phyloP scores from a whole-genome alignment of 2,329 filamentous ascomycete species.

The Ceratocystis colombiana region DNA sequence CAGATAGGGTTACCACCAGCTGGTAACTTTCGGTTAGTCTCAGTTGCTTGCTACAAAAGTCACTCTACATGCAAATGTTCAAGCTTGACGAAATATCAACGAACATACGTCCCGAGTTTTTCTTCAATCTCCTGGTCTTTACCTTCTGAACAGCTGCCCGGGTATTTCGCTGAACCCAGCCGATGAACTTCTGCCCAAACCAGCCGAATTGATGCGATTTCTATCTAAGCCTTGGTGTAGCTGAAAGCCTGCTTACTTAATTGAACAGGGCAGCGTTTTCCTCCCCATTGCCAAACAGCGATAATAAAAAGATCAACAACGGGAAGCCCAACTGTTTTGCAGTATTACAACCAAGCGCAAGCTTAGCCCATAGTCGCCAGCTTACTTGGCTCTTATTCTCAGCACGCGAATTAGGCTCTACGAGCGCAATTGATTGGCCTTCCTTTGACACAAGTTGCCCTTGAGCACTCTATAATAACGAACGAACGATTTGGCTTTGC shows the following conservation, averaged over 20 bases:
- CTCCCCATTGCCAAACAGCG: background rate
- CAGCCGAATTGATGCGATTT: too few species aligned
- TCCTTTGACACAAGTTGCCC: background rate
- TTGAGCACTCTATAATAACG: background rate
- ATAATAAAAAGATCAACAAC: background rate
- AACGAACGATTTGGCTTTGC: background rate
- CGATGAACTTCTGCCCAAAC: too few species aligned
- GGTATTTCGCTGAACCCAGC: too few species aligned
- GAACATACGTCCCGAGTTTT: background rate
- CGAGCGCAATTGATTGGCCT: background rate
- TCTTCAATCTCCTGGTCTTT: background rate
- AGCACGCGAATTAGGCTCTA: background rate
- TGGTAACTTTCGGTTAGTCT: too few species aligned
- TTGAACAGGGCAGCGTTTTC: background rate
- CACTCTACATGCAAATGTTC: too few species aligned
- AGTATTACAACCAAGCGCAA: background rate
- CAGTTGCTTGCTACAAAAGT: too few species aligned
- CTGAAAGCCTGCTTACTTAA: slow-evolving; percentile 11
- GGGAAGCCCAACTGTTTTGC: background rate
- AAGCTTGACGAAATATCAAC: too few species aligned
- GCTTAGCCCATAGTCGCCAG: background rate
- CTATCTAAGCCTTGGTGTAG: background rate
- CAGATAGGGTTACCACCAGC: too few species aligned
- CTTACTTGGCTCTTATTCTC: background rate
- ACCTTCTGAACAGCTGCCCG: too few species aligned